phyloP scores from a whole-genome alignment of 805 yeast genomes.

The Scheffersomyces stipitis region DNA sequence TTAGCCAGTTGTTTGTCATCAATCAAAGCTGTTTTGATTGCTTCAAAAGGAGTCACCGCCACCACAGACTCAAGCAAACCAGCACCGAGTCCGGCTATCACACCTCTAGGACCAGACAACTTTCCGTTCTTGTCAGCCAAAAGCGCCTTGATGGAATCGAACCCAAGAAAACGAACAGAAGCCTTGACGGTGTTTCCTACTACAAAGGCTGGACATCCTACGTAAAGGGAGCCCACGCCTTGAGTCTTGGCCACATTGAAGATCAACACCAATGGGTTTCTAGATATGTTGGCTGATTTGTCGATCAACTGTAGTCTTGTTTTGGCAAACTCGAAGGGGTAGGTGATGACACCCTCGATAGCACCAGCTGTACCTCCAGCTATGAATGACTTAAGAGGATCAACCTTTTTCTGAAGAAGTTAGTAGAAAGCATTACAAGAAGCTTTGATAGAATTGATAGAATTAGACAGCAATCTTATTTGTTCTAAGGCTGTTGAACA shows the following conservation, averaged over 20 bases:
- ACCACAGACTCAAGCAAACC: conserved; percentile 88
- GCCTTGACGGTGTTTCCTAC: conserved; percentile 97
- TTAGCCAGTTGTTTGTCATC: conserved; percentile 80
- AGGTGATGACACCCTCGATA: conserved; percentile 86
- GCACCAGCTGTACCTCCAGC: conserved; percentile 99
- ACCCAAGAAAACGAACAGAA: conserved; percentile 90
- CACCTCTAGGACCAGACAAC: conserved; percentile 86
- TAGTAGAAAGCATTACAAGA: no score
- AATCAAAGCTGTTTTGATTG: conserved; percentile 91
- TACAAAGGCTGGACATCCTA: conserved; percentile 96
- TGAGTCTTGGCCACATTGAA: conserved; percentile 72
- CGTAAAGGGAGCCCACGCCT: conserved; percentile 78
- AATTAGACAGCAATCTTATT: no score
- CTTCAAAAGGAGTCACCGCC: conserved; percentile 97
- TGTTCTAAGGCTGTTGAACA: no score
- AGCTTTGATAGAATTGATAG: no score
- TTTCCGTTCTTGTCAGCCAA: conserved; percentile 84
- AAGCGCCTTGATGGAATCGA: conserved; percentile 77
- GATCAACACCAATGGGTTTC: conserved; percentile 83
- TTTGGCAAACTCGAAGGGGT: conserved; percentile 96
- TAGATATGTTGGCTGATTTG: conserved; percentile 60
- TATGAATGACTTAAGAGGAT: conserved; percentile 77
- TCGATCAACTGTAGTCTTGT: conserved; percentile 84
- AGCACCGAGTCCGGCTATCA: conserved; percentile 96
- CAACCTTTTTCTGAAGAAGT: conserved; percentile 41